Evolutionary conservation across 768 basidiomycete species (phyloP).

Genomic region (Suillus subalutaceus): DNA sequence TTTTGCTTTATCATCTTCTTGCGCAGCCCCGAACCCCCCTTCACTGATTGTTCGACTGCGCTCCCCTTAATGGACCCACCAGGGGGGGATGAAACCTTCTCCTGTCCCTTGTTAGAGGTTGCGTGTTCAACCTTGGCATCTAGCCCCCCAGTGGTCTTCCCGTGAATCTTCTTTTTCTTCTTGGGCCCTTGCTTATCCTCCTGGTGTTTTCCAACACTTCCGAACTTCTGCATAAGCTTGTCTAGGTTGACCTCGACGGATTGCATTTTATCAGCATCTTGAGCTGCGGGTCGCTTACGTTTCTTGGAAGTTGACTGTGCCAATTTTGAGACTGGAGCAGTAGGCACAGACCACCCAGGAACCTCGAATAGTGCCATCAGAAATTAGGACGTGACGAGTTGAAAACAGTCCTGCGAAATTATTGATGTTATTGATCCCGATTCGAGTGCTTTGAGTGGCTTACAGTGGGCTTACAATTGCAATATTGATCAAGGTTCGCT

Average conservation of each 20-base stretch:
- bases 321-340: constrained; percentile 41
- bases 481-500: neutral
- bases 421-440: neutral
- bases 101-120: constrained; percentile 13
- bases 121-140: neutral
- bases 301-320: constrained; percentile 49
- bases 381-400: neutral
- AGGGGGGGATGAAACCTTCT: constrained; percentile 3
- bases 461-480: neutral
- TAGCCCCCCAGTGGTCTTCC: constrained; percentile 2
- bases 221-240: constrained; percentile 57
- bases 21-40: neutral
- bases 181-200: constrained; percentile 20
- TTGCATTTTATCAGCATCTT: constrained; percentile 39
- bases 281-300: constrained; percentile 49
- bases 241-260: constrained; percentile 58
- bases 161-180: constrained; percentile 21
- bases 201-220: constrained; percentile 20
- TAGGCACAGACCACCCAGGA: constrained; percentile 66
- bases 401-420: neutral
- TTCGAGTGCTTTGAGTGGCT: neutral
- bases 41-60: neutral
- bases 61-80: neutral
- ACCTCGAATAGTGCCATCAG: constrained; percentile 62
- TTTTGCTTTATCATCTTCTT: constrained; percentile 23